phyloP scores from a whole-genome alignment of 2,329 filamentous ascomycete genomes.

The Coniochaeta hoffmannii region DNA sequence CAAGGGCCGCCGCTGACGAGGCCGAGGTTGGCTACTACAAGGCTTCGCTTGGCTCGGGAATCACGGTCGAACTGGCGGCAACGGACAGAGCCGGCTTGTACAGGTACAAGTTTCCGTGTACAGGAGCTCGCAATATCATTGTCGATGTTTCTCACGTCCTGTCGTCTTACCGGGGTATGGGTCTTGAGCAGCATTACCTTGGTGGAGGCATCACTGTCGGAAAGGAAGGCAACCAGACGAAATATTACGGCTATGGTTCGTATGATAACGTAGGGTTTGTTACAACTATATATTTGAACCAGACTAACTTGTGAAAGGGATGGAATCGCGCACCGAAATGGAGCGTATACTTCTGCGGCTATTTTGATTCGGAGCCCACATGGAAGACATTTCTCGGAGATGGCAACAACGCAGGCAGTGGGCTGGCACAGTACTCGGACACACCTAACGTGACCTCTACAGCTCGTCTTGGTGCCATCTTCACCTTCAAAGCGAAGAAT shows the following conservation, averaged over 20 bases:
- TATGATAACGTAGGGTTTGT: constrained; percentile 48
- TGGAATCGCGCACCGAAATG: constrained; percentile 59
- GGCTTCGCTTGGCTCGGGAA: constrained; percentile 45
- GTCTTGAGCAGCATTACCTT: constrained; percentile 54
- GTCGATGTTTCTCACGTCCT: constrained; percentile 62
- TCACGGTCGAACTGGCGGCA: constrained; percentile 50
- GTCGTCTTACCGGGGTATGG: constrained; percentile 51
- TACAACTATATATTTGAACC: background rate
- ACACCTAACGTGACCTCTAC: constrained; percentile 24
- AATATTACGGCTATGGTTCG: constrained; percentile 52
- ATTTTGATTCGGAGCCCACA: constrained; percentile 40
- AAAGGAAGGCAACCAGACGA: constrained; percentile 28
- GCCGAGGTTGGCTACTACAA: constrained; percentile 56
- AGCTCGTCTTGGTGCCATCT: constrained; percentile 41
- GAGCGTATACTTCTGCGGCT: constrained; percentile 57
- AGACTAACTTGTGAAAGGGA: constrained; percentile 27
- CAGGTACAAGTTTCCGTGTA: constrained; percentile 49
- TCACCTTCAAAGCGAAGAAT: constrained; percentile 39
- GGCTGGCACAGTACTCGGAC: constrained; percentile 23
- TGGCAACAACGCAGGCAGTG: constrained; percentile 19
- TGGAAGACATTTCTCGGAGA: constrained; percentile 36
- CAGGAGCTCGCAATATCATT: constrained; percentile 33
- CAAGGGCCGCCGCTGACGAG: constrained; percentile 40
- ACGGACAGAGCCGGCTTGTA: constrained; percentile 51
- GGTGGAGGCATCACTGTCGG: constrained; percentile 48